A percentile compares a stretch with the other conserved stretches of the same genome.
These are phyloP conservation scores for Lojkania enalia DNA, from an alignment of 2,329 filamentous ascomycete genomes.

Conservation along the genomic window DNA sequence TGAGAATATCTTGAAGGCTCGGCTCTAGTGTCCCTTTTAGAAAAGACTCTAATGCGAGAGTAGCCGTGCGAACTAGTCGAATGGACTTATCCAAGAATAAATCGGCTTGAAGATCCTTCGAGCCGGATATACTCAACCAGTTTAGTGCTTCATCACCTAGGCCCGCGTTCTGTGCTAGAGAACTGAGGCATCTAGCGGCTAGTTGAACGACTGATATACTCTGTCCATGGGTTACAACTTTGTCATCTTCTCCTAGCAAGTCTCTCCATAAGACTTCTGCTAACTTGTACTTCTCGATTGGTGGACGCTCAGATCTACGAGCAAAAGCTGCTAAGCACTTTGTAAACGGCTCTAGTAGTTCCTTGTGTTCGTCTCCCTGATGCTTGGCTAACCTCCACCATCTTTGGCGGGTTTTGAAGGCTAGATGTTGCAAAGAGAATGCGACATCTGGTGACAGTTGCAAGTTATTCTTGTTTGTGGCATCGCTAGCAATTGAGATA, in stretches of 20 bases:
- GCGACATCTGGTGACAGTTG: slow-evolving; percentile 61
- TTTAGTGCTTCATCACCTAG: slow-evolving; percentile 38
- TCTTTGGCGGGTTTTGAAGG: slow-evolving; percentile 62
- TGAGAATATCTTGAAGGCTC: slow-evolving; percentile 22
- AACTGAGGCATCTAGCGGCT: slow-evolving; percentile 28
- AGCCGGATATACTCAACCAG: slow-evolving; percentile 25
- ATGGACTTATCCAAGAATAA: slow-evolving; percentile 31
- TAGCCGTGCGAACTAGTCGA: slow-evolving; percentile 31
- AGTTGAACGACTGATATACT: slow-evolving; percentile 3
- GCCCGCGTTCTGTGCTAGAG: slow-evolving; percentile 40
- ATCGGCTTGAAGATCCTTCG: slow-evolving; percentile 24
- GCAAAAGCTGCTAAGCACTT: slow-evolving; percentile 65
- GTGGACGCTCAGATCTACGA: slow-evolving; percentile 52
- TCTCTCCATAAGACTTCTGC: slow-evolving; percentile 35
- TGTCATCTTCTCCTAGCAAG: slow-evolving; percentile 13
- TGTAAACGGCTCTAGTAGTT: slow-evolving; percentile 66
- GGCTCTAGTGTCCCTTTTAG: slow-evolving; percentile 22
- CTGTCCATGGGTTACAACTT: not conserved
- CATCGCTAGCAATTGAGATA: slow-evolving; percentile 66
- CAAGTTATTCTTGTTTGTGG: slow-evolving; percentile 57
- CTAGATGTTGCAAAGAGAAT: slow-evolving; percentile 66
- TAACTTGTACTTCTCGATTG: slow-evolving; percentile 46
- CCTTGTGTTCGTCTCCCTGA: slow-evolving; percentile 62
- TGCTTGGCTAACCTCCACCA: slow-evolving; percentile 70
- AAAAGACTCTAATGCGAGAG: slow-evolving; percentile 34